These are phyloP conservation scores for Penicillium paneum DNA, from an alignment of 2,329 filamentous ascomycete genomes.

Conservation along the genomic window DNA sequence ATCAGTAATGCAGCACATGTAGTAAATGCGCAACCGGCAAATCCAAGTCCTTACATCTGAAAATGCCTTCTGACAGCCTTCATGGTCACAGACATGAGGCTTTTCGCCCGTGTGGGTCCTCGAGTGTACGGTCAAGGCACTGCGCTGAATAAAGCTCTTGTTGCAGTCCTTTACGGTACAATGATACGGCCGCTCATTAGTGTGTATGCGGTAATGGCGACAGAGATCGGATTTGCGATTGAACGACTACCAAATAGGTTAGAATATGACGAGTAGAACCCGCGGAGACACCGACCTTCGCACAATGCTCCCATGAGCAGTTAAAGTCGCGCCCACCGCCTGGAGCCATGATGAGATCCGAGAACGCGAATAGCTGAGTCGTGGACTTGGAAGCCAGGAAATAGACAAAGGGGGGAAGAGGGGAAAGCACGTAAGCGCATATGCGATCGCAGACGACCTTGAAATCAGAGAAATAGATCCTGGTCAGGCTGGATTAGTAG, in stretches of 20 bases:
- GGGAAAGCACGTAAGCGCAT: constrained; percentile 13
- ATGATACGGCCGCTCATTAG: constrained; percentile 48
- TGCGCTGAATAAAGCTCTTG: constrained; percentile 50
- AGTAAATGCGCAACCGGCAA: background rate
- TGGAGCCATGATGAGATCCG: constrained; percentile 34
- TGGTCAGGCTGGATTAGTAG: constrained; percentile 20
- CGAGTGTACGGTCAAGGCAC: constrained; percentile 47
- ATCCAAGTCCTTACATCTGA: constrained; percentile 38
- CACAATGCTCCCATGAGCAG: constrained; percentile 44
- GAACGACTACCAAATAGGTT: constrained; percentile 38
- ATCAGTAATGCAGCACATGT: constrained; percentile 11
- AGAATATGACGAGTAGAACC: background rate
- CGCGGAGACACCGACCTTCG: constrained; percentile 36
- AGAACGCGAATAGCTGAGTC: background rate
- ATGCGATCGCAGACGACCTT: background rate
- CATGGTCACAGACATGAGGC: constrained; percentile 43
- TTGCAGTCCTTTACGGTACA: constrained; percentile 46
- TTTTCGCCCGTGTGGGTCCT: constrained; percentile 47
- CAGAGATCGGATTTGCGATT: constrained; percentile 50
- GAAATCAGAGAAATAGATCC: constrained; percentile 13
- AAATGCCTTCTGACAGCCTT: constrained; percentile 44
- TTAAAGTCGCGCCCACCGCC: constrained; percentile 44
- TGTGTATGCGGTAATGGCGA: constrained; percentile 48
- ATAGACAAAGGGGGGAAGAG: constrained; percentile 1
- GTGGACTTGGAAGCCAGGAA: background rate